Percentiles rank a stretch among this genome's conserved stretches.
These are phyloP conservation scores for Magnaporthales sp. DNA, from an alignment of 2,329 filamentous ascomycete genomes.

Conservation along the genomic window DNA sequence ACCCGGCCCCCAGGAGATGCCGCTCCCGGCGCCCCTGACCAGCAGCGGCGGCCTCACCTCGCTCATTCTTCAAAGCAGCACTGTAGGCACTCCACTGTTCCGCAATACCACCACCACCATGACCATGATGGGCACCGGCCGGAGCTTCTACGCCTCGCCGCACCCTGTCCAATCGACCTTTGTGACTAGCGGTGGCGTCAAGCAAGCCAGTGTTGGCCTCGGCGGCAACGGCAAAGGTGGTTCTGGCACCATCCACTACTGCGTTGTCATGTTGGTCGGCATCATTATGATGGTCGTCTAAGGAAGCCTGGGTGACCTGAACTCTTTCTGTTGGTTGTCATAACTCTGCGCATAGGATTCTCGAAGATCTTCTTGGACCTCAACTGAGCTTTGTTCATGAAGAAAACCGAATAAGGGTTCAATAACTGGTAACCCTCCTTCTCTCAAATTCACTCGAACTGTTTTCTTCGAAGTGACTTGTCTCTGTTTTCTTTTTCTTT, in stretches of 20 bases:
- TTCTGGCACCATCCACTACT: constrained; percentile 21
- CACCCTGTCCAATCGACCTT: constrained; percentile 11
- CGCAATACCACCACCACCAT: constrained; percentile 16
- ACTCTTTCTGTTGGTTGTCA: neutral
- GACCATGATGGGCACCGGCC: constrained; percentile 9
- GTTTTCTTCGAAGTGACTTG: neutral
- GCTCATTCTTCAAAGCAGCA: constrained; percentile 3
- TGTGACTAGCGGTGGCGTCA: constrained; percentile 22
- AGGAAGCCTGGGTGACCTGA: constrained; percentile 1
- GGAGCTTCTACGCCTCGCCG: constrained; percentile 9
- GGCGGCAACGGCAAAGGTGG: constrained; percentile 21
- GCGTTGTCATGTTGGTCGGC: constrained; percentile 26
- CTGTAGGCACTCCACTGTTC: constrained; percentile 18
- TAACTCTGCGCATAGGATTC: neutral
- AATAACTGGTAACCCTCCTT: neutral
- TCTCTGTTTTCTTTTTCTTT: neutral
- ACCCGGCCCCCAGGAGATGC: neutral
- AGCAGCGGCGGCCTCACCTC: constrained; percentile 11
- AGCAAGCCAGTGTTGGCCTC: constrained; percentile 21
- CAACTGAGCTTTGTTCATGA: neutral
- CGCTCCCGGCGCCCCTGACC: neutral
- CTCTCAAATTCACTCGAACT: neutral
- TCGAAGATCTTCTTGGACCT: neutral
- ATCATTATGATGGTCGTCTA: constrained; percentile 24
- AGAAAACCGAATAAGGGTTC: neutral